Base-by-base conservation (phyloP, 768 basidiomycete genomes). In the Boletus reticulatus region DNA sequence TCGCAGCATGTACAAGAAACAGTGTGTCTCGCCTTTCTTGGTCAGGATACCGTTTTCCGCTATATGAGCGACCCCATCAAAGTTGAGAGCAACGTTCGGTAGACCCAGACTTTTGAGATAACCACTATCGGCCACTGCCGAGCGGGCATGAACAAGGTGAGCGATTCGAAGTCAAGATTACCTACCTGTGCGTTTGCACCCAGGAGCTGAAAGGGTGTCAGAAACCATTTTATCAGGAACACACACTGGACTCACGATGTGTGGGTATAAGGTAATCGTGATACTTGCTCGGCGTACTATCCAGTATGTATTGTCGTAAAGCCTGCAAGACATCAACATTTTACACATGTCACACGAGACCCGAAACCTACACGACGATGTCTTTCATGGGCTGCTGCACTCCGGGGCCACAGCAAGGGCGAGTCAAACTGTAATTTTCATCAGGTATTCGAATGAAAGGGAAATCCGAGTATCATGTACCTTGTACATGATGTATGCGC, bases 131-230 rank as follows among this genome's bases (percentile, higher is more conserved):
- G 68, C 68, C 47, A 67, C 67, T 68, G 47, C 37, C 43, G 6
- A 20, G 49, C 2, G n/a, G 19, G 20, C 13, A 16, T 58, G 5
- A 56, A 24, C 14, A 31, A 2, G 6, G 16, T 19, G n/a, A 34
- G 22, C 22, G 16, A 27, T 7, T 17, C 48, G 47, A 38, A 9
- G 46, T 22, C 11, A n/a, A 22, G 34, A 10, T 37, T 4, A n/a
- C 48, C 6, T 43, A 67, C 66, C 64, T 19, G 52, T 77, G 38
- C 87, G 77, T 67, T 85, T 86, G 65, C 84, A 87, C 20, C 85
- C 85, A 31, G 80, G 78, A 36, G 80, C 84, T 84, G 34, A 31
- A 7, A 42, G 11, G 17, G 27, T 36, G 6, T 45, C 24, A 13
- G 54, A 13, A 51, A 34, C 10, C 41, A 24, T n/a, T 13, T 14